phyloP scores from a whole-genome alignment of 768 basidiomycete species.

The Agrocybe chaxingu region DNA sequence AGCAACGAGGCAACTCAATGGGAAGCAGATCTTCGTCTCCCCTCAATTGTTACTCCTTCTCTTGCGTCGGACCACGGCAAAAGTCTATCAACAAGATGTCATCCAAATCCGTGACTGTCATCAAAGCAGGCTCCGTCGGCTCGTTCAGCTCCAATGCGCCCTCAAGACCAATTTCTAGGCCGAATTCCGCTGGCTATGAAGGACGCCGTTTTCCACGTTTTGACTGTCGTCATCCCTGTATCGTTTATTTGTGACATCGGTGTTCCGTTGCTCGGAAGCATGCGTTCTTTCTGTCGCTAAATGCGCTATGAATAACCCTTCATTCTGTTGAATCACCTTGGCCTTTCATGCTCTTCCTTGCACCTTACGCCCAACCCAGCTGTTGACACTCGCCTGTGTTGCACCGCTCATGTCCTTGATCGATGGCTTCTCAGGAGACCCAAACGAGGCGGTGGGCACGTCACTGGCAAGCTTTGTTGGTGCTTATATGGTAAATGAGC shows the following conservation, averaged over 20 bases:
- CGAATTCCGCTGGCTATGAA: neutral
- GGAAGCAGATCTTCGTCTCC: too few species aligned
- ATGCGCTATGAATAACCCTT: slow-evolving; percentile 1
- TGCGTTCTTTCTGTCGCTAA: slow-evolving; percentile 8
- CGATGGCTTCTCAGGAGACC: slow-evolving; percentile 1
- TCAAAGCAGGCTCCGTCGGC: too few species aligned
- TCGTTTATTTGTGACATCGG: slow-evolving; percentile 3
- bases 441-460: neutral
- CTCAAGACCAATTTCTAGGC: too few species aligned
- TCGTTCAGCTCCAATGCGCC: too few species aligned
- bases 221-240: slow-evolving; percentile 8
- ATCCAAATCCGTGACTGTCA: too few species aligned
- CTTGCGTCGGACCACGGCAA: too few species aligned
- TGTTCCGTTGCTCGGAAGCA: slow-evolving; percentile 6
- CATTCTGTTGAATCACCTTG: neutral
- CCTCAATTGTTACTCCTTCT: too few species aligned
- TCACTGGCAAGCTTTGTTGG: slow-evolving; percentile 9
- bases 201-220: slow-evolving; percentile 7
- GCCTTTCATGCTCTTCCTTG: neutral
- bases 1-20: too few species aligned
- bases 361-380: neutral
- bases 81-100: too few species aligned
- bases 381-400: neutral
- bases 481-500: slow-evolving; percentile 11
- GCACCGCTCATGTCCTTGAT: neutral